Conservation (phyloP, 805 yeast genomes). For the Cyberlindnera petersonii region DNA sequence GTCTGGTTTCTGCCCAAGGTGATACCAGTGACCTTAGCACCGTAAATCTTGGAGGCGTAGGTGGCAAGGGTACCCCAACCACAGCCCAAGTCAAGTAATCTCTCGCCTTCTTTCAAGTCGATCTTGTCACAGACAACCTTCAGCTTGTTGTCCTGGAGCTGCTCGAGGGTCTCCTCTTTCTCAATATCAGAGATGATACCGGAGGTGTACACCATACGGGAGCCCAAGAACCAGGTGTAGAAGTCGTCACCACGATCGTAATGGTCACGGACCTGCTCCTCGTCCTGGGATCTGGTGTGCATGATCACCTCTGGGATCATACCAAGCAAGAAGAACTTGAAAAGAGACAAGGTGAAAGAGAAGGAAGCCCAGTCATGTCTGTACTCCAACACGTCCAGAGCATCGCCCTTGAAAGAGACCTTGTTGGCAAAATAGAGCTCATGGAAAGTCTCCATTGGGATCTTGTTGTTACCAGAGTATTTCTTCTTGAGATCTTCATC, state of each 20-base stretch:
- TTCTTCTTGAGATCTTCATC: constrained; percentile 62
- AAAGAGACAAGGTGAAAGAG: constrained; percentile 70
- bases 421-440: constrained; percentile 80
- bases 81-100: constrained; percentile 81
- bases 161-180: constrained; percentile 68
- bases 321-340: constrained; percentile 77
- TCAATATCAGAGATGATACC: constrained; percentile 75
- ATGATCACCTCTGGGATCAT: constrained; percentile 90
- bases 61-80: constrained; percentile 96
- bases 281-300: constrained; percentile 92
- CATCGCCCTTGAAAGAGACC: constrained; percentile 85
- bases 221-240: constrained; percentile 90
- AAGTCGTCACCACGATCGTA: constrained; percentile 96
- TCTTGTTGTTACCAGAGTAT: constrained; percentile 70
- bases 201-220: constrained; percentile 90
- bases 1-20: constrained; percentile 91
- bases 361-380: constrained; percentile 91
- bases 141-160: constrained; percentile 85
- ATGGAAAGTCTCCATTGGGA: constrained; percentile 91
- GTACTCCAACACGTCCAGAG: constrained; percentile 76
- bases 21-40: constrained; percentile 84
- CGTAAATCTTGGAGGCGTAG: constrained; percentile 75
- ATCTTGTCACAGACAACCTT: constrained; percentile 85
- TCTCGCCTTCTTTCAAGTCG: constrained; percentile 66
- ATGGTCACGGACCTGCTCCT: constrained; percentile 93